Evolutionary conservation across 148 eudicot genomes (phyloP).

Genomic region (Bassia scoparia): DNA sequence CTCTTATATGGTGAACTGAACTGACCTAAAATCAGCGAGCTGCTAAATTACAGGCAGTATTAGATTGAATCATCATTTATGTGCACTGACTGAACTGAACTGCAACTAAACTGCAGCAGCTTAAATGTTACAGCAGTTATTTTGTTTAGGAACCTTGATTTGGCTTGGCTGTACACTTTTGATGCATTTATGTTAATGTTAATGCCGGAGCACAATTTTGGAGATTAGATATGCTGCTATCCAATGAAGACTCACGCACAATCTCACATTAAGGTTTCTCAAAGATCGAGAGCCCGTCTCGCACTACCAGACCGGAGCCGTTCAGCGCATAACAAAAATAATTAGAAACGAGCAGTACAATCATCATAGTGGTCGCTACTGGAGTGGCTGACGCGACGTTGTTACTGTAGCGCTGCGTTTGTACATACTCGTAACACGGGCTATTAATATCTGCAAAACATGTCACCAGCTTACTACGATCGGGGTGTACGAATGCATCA

Average conservation of each 20-base stretch:
- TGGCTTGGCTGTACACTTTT: no score
- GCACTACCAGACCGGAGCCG: background rate
- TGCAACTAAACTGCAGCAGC: no score
- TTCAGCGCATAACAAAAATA: background rate
- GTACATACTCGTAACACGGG: background rate
- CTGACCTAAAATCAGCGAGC: no score
- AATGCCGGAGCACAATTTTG: background rate
- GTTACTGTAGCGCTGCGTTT: background rate
- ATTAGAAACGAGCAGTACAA: background rate
- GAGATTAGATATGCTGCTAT: background rate
- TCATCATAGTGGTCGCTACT: background rate
- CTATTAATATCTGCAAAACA: background rate
- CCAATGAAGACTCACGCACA: background rate
- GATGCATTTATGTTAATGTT: background rate
- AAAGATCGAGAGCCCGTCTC: background rate
- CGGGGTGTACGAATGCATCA: background rate
- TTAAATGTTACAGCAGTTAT: no score
- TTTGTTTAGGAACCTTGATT: no score
- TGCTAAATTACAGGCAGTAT: no score
- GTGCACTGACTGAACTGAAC: no score
- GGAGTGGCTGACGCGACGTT: background rate
- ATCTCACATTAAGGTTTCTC: conserved; percentile 8
- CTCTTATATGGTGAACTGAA: no score
- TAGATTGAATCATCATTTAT: no score
- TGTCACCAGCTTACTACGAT: background rate